phyloP scores from a whole-genome alignment of 257 asterid species.

The Gynochthodes officinalis region DNA sequence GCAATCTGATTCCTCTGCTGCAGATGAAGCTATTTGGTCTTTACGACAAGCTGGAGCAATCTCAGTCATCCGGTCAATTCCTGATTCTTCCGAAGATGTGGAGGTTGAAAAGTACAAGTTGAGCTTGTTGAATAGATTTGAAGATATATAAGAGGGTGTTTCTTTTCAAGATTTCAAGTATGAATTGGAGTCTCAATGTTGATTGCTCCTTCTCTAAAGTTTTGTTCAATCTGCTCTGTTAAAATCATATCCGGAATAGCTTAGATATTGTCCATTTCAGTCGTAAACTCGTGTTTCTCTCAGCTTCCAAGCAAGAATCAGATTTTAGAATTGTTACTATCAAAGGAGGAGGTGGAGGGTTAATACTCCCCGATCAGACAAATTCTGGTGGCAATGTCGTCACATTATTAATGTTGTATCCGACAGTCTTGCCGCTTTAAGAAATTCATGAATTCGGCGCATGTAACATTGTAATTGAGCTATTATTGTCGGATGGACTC shows the following conservation, averaged over 20 bases:
- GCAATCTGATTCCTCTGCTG: constrained; percentile 15
- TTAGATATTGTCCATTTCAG: background rate
- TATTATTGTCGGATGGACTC: no score
- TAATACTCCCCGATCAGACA: background rate
- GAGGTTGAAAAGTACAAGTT: constrained; percentile 56
- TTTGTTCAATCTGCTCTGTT: background rate
- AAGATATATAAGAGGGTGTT: constrained; percentile 30
- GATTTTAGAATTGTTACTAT: background rate
- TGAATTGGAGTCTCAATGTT: background rate
- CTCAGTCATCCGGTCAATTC: constrained; percentile 44
- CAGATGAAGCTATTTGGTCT: constrained; percentile 62
- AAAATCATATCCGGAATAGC: no score
- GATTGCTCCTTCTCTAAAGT: background rate
- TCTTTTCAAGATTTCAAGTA: constrained; percentile 16
- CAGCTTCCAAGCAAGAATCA: background rate
- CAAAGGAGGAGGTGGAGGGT: background rate
- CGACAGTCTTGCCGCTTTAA: no score
- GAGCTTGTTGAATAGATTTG: constrained; percentile 49
- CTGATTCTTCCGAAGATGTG: constrained; percentile 44
- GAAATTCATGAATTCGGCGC: no score
- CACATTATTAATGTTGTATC: no score
- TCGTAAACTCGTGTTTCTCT: background rate
- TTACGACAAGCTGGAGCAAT: constrained; percentile 65
- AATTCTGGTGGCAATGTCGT: no score
- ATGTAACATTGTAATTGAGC: no score